Base-by-base conservation (phyloP, 495 filamentous ascomycete species). In the Podospora bellae-mahoneyi region DNA sequence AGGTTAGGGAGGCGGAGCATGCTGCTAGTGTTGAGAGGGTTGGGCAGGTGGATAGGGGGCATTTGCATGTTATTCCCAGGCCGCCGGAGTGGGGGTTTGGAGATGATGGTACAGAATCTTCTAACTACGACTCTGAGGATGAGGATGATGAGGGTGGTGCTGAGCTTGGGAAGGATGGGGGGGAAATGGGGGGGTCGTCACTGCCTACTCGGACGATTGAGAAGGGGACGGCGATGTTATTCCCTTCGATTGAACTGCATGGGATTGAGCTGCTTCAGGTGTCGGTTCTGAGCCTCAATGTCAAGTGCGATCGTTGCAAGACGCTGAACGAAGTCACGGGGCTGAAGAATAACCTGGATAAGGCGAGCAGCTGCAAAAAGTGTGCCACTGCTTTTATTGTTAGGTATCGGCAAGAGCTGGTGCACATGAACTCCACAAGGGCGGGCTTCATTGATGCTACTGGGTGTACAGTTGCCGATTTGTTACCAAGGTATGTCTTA, bases 241-340 rank as follows among this genome's bases (percentile, higher is more conserved):
- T 97, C 74, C 94, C 93, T 0, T 88, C 85, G 26, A 78, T 96
- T 62, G 91, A 94, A 68, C 87, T 97, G 3, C 85, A 94, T 69
- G 87, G 89, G 59, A 89, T 97, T 65, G 92, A 97, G 73, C 79
- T 97, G 2, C 82, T 97, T 44, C 89, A 96, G 69, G 76, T 96
- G 3, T 76, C 84, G 0, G 80, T 84, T 15, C 80, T 96, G n/a
- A 88, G 83, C 56, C 81, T 96, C 65, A 90, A 84, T 0, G 78
- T 95, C 64, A 94, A 94, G 74, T 97, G 94, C 78, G 88, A 89
- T 39, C 86, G 92, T 54, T 97, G 93, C 82, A 95, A 92, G 76
- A 90, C 90, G 54, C 74, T 83, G 2, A 87, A 87, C 75, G 93
- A 96, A 68, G 78, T 94, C 20, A 86, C 84, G 55, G 88, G 87